A percentile compares a stretch with the other conserved stretches of the same genome.
phyloP scores from a whole-genome alignment of 1,139 yeast species.

The Yamadazyma friedrichii region DNA sequence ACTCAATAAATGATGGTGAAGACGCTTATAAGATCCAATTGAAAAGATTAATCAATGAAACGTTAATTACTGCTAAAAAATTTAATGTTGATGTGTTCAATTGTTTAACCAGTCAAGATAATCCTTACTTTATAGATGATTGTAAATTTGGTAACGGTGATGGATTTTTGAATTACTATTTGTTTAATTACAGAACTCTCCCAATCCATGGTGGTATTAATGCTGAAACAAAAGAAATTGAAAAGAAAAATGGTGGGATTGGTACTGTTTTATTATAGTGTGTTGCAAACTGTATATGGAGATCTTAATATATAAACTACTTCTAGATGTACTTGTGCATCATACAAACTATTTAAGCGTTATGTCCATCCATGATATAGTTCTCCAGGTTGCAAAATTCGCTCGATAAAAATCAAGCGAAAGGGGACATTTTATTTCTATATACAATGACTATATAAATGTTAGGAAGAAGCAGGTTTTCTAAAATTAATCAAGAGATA shows the following conservation, averaged over 20 bases:
- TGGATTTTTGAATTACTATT: constrained; percentile 84
- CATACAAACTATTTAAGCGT: too few relatives aligned
- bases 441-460: too few relatives aligned
- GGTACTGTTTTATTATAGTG: constrained; percentile 79
- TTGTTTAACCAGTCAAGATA: constrained; percentile 89
- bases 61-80: constrained; percentile 70
- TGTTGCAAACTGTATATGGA: neutral
- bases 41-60: constrained; percentile 63
- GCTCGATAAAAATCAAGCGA: too few relatives aligned
- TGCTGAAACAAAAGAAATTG: constrained; percentile 46
- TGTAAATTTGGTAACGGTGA: constrained; percentile 93
- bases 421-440: too few relatives aligned
- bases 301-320: too few relatives aligned
- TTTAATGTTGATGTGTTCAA: constrained; percentile 85
- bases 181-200: constrained; percentile 85
- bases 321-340: too few relatives aligned
- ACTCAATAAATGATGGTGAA: constrained; percentile 33
- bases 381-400: too few relatives aligned
- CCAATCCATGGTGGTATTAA: constrained; percentile 82
- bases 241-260: constrained; percentile 67
- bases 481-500: too few relatives aligned
- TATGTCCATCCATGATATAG: too few relatives aligned
- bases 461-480: too few relatives aligned
- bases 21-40: constrained; percentile 58
- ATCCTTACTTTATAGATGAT: constrained; percentile 74